Percentiles rank a stretch among this genome's conserved stretches.
phyloP scores from a whole-genome alignment of 1,139 yeast species.

The Lodderomyces elongisporus region DNA sequence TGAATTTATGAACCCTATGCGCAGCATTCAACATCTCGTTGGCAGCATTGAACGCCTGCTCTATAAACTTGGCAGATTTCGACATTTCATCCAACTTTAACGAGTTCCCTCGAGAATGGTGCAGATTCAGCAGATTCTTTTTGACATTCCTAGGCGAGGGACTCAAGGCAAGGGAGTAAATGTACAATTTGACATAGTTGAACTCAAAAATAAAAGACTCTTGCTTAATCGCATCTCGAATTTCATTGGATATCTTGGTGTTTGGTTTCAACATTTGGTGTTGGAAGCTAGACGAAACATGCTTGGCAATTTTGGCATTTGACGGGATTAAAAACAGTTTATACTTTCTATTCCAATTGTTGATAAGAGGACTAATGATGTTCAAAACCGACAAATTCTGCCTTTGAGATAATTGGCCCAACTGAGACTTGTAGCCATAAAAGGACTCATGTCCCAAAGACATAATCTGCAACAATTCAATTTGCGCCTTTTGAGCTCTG shows the following conservation, averaged over 20 bases:
- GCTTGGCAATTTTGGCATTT: conserved; percentile 19
- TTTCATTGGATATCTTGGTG: conserved; percentile 35
- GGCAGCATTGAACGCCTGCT: conserved; percentile 79
- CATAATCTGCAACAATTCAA: conserved; percentile 74
- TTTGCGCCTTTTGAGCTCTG: conserved; percentile 65
- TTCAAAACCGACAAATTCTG: conserved; percentile 68
- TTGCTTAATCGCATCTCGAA: conserved; percentile 46
- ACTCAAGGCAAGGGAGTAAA: conserved; percentile 77
- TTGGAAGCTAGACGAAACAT: conserved; percentile 22
- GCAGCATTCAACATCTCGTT: conserved; percentile 73
- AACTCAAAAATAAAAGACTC: conserved; percentile 78
- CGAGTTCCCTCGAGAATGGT: conserved; percentile 12
- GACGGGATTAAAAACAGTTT: conserved; percentile 49
- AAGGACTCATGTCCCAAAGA: conserved; percentile 80
- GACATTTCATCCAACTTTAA: conserved; percentile 66
- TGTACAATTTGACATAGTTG: conserved; percentile 76
- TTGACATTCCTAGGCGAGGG: conserved; percentile 27
- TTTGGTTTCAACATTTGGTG: conserved; percentile 31
- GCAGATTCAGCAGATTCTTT: conserved; percentile 15
- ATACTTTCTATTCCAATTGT: conserved; percentile 72
- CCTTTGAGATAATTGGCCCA: conserved; percentile 52
- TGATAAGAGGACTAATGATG: conserved; percentile 69
- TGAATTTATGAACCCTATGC: conserved; percentile 60
- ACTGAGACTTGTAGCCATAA: conserved; percentile 60
- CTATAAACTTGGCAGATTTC: conserved; percentile 72